These are phyloP conservation scores for Melampsora larici-populina DNA, from an alignment of 1,284 basidiomycete genomes.

Conservation along the genomic window DNA sequence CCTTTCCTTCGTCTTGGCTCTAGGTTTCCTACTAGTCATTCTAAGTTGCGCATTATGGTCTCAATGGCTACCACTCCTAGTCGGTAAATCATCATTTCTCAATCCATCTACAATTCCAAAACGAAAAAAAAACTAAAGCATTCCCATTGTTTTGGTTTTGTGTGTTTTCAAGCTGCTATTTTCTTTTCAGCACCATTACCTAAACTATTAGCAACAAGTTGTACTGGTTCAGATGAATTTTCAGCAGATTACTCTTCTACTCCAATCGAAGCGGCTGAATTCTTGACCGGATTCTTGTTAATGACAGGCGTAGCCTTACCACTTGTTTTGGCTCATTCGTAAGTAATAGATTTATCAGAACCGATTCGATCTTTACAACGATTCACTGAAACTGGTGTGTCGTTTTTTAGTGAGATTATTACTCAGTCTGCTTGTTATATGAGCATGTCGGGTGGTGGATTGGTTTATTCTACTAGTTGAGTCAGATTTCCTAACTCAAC, in stretches of 20 bases:
- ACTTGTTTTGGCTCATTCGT: slow-evolving; percentile 84
- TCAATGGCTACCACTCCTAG: slow-evolving; percentile 95
- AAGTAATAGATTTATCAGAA: not conserved
- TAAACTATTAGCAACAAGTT: slow-evolving; percentile 67
- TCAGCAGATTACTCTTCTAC: slow-evolving; percentile 66
- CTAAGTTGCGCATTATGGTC: slow-evolving; percentile 92
- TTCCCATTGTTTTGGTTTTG: too few relatives aligned
- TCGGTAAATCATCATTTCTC: slow-evolving; percentile 68
- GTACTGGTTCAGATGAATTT: slow-evolving; percentile 59
- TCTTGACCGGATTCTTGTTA: slow-evolving; percentile 84
- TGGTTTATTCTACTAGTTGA: slow-evolving; percentile 91
- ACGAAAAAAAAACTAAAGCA: too few relatives aligned
- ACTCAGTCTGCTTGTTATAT: slow-evolving; percentile 79
- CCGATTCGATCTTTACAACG: not conserved
- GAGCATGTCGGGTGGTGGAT: slow-evolving; percentile 87
- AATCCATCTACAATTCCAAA: not conserved
- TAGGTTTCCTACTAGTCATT: slow-evolving; percentile 96
- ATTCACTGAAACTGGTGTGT: not conserved
- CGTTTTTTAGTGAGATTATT: slow-evolving; percentile 62
- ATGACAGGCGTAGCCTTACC: slow-evolving; percentile 88
- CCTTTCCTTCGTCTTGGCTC: slow-evolving; percentile 90
- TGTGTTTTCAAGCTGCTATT: slow-evolving; percentile 78
- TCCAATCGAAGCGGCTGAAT: slow-evolving; percentile 86
- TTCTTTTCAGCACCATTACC: slow-evolving; percentile 94
- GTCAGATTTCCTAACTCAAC: slow-evolving; percentile 63